Evolutionary conservation across 1,284 basidiomycete genomes (phyloP).

Genomic region (Cryptococcus neoformans): DNA sequence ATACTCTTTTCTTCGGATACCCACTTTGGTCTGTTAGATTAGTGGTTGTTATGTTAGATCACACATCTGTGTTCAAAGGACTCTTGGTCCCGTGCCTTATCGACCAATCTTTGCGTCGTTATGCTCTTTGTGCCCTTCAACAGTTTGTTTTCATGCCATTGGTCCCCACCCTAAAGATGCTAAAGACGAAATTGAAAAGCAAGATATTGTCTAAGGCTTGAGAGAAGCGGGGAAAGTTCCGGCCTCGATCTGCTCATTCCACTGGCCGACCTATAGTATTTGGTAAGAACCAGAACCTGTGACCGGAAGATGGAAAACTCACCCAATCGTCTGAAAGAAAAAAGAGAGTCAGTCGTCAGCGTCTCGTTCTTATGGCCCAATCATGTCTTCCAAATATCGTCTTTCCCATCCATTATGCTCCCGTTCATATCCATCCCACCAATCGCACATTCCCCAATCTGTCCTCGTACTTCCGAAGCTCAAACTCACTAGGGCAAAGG

Average conservation of each 20-base stretch:
- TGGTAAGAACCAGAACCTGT: too few relatives aligned
- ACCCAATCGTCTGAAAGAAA: conserved; percentile 64
- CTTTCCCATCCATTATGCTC: too few relatives aligned
- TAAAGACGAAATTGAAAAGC: not conserved
- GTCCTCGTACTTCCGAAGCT: not conserved
- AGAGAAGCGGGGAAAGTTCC: conserved; percentile 89
- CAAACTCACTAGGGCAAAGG: conserved; percentile 88
- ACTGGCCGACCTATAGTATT: conserved; percentile 61
- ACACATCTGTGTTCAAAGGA: too few relatives aligned
- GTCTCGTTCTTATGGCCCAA: not conserved
- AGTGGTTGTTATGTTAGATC: too few relatives aligned
- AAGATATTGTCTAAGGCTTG: conserved; percentile 57
- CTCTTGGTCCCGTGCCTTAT: too few relatives aligned
- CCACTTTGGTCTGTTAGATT: too few relatives aligned
- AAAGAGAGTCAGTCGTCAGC: too few relatives aligned
- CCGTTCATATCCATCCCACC: not conserved
- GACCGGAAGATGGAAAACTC: too few relatives aligned
- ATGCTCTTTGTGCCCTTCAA: too few relatives aligned
- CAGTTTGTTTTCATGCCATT: too few relatives aligned
- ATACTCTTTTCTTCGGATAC: not conserved
- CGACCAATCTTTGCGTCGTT: too few relatives aligned
- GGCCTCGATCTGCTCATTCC: conserved; percentile 88
- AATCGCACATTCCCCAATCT: not conserved
- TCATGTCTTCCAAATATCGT: not conserved
- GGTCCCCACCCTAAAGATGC: too few relatives aligned